A percentile compares a stretch with the other conserved stretches of the same genome.
Evolutionary conservation across 768 basidiomycete genomes (phyloP).

Genomic region (Lentinus tigrinus): DNA sequence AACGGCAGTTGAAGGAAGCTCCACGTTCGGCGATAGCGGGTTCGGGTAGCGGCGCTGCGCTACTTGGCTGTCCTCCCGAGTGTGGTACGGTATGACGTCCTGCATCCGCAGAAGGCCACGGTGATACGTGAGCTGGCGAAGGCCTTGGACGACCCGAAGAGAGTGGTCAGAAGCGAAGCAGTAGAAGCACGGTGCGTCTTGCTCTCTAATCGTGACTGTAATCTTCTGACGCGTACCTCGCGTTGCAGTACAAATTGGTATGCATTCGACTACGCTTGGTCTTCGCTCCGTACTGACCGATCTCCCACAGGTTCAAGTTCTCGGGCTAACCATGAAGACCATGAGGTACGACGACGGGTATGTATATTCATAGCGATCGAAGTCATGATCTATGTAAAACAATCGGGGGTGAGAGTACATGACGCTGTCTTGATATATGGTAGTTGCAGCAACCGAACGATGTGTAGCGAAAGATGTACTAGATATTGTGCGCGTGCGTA

Average conservation of each 20-base stretch:
- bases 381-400: conserved; percentile 18
- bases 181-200: conserved; percentile 66
- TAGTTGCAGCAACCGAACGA: neutral
- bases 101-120: conserved; percentile 75
- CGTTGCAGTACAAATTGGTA: conserved; percentile 48
- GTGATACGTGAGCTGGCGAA: conserved; percentile 76
- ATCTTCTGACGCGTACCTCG: conserved; percentile 5
- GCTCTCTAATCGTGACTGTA: neutral
- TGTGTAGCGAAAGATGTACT: conserved; percentile 19
- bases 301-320: conserved; percentile 53
- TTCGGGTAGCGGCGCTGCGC: conserved; percentile 72
- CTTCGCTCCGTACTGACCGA: neutral
- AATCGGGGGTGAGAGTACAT: conserved; percentile 16
- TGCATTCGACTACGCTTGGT: neutral
- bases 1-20: neutral
- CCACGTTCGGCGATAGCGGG: conserved; percentile 47
- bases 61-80: conserved; percentile 74
- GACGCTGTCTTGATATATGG: conserved; percentile 13
- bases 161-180: conserved; percentile 80
- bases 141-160: conserved; percentile 86
- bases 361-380: conserved; percentile 11
- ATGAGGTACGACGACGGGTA: neutral
- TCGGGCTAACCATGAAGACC: conserved; percentile 36
- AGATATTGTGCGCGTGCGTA: conserved; percentile 13
- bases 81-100: conserved; percentile 74